Base-by-base conservation (phyloP, 208 protist species). In the Trypanosoma mega region DNA sequence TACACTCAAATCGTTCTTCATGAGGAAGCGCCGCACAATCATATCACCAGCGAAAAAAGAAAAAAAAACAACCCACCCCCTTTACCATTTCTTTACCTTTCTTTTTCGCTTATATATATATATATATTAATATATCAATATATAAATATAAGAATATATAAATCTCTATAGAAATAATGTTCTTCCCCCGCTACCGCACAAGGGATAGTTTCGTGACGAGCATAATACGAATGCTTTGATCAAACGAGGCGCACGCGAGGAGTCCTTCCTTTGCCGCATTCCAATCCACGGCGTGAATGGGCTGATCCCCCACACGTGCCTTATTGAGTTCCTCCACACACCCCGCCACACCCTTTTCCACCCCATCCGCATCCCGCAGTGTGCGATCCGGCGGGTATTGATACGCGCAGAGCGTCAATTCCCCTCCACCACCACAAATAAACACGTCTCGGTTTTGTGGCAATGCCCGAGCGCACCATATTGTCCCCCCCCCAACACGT, bases 381-480 rank as follows among this genome's bases (percentile, higher is more conserved):
- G 41, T 44, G 33, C 90, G 93, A 63, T 96, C 80, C 2, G 85
- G 82, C 1, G 93, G 93, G 68, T 97, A 97, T 33, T 78, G 67
- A 75, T 97, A 98, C 9, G 81, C 76, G 53, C 75, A 94, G 49
- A 98, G 80, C n/a, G 78, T 77, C 20, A 97, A 53, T 50, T 86
- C 82, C n/a, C 94, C 92, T 5, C 82, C 90, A 24, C 93, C 93
- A 39, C 87, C 82, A 47, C 69, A 82, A 48, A 96, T 70, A 58
- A 96, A 97, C 24, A 97, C 66, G 27, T 98, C 93, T 12, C 93
- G 75, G 60, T 98, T 96, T 73, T 97, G 92, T 26, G 95, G 95
- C 12, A 97, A 72, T 23, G 92, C 80, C 11, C 74, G 63, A 18
- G 75, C 76, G 64, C 76, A 76, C 95, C 95, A 98, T 3, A 98